phyloP scores from a whole-genome alignment of 2,329 filamentous ascomycete genomes.

The Arthrinium puccinioides region DNA sequence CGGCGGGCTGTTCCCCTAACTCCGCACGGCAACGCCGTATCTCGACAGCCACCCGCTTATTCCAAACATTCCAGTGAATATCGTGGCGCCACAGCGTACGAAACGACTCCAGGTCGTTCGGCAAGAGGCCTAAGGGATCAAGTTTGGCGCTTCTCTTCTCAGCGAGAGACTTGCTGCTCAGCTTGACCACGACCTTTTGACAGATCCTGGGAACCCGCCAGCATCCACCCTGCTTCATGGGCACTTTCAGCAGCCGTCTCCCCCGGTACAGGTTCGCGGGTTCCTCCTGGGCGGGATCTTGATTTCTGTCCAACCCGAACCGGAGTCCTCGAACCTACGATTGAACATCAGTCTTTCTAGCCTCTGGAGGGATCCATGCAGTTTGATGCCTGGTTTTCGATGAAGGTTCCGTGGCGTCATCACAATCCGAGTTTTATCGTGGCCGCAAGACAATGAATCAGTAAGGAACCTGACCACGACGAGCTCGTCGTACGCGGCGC shows the following conservation, averaged over 20 bases:
- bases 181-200: not conserved
- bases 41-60: too few relatives aligned
- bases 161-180: slow-evolving; percentile 11
- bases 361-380: not conserved
- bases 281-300: too few relatives aligned
- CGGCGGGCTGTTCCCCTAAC: too few relatives aligned
- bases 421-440: slow-evolving; percentile 32
- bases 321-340: slow-evolving; percentile 8
- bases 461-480: slow-evolving; percentile 39
- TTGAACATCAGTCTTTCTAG: slow-evolving; percentile 16
- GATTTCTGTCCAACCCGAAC: slow-evolving; percentile 25
- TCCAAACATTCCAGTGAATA: too few relatives aligned
- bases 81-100: too few relatives aligned
- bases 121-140: slow-evolving; percentile 9
- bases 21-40: too few relatives aligned
- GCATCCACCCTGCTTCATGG: not conserved
- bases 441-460: slow-evolving; percentile 38
- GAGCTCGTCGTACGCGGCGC: slow-evolving; percentile 33
- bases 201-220: not conserved
- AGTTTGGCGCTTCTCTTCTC: slow-evolving; percentile 7
- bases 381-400: slow-evolving; percentile 10
- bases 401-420: slow-evolving; percentile 32
- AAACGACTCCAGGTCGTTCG: slow-evolving; percentile 1
- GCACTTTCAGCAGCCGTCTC: not conserved
- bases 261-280: not conserved